Evolutionary conservation across 2,329 filamentous ascomycete species (phyloP), one percentile per base, ranked within the genome.

Genomic region (Emmonsia crescens): DNA sequence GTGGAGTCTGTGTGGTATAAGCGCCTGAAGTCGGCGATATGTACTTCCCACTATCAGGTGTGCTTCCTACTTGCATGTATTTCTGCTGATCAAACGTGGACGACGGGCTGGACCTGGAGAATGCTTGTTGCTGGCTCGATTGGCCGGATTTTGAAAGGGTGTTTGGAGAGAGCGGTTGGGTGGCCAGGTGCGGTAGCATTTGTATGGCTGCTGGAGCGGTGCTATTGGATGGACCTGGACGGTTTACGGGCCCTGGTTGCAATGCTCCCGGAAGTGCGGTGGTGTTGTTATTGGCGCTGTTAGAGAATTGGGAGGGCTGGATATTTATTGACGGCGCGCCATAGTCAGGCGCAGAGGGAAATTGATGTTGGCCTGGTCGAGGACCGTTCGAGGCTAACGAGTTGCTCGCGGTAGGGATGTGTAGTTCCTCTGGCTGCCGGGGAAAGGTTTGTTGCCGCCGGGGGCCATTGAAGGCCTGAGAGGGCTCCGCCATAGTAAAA

Each of bases 71-170:
- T 58, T 83, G 81, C 66, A 84, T 82, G 73, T 86, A 86, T 71
- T 83, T 83, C 65, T 83, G 81, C 62, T 77, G 77, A 63, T 85
- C 79, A 69, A 82, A 72, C 48, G 80, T 82, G 52, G 87, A 85
- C 57, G 87, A 85, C 58, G 91, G 91, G 74, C 91, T 96, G 62
- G 91, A 94, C 69, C 89, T 84, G 56, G 92, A 92, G 76, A 96
- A 93, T 71, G 81, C 83, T 73, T 93, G 89, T 19, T 87, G 82
- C 72, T 83, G 78, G 73, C 78, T 84, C 69, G 89, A 78, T 51
- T 82, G 83, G 61, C 85, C 82, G 27, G 87, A 83, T 71, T 88
- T 86, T 57, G 85, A 83, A 51, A 87, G 84, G 31, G 85, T 81
- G 60, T 75, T 72, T 46, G 76, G 71, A 60, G 75, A 77, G 62